These are phyloP conservation scores for Cardiospermum halicacabum DNA, from an alignment of 345 rosid genomes.

Conservation along the genomic window DNA sequence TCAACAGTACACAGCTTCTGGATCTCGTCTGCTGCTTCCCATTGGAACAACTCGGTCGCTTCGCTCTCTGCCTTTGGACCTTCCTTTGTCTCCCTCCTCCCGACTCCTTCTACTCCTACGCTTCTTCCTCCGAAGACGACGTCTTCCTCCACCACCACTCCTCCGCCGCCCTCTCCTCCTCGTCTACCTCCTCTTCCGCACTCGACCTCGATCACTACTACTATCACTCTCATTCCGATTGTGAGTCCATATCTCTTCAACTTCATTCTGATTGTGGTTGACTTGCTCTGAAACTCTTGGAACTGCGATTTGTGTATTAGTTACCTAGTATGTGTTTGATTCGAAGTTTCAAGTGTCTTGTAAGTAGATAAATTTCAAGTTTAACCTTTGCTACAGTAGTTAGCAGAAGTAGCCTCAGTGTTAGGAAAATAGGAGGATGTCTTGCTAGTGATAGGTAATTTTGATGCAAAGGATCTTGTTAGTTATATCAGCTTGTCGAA, in stretches of 20 bases:
- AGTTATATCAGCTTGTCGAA: not conserved
- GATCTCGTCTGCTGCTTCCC: conserved; percentile 71
- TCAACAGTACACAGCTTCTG: conserved; percentile 44
- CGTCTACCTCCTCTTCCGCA: conserved; percentile 21
- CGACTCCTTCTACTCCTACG: conserved; percentile 43
- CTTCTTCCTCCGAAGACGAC: too few relatives aligned
- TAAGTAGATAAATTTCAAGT: not conserved
- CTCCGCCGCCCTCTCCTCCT: conserved; percentile 13
- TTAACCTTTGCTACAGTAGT: not conserved
- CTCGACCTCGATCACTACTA: conserved; percentile 34
- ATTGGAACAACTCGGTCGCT: conserved; percentile 55
- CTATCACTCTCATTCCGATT: conserved; percentile 43
- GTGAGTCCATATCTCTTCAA: not conserved
- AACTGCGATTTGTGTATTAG: not conserved
- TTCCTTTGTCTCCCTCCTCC: conserved; percentile 60
- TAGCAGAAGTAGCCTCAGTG: not conserved
- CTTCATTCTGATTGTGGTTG: conserved; percentile 37
- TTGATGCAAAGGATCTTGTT: not conserved
- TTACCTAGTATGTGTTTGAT: not conserved
- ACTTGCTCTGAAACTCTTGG: not conserved
- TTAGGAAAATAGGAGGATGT: not conserved
- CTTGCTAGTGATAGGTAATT: not conserved
- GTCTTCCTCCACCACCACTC: conserved; percentile 7
- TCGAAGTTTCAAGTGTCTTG: not conserved
- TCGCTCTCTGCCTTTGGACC: conserved; percentile 50